Percentiles rank a stretch among this genome's conserved stretches.
Evolutionary conservation across 2,329 filamentous ascomycete species (phyloP).

Genomic region (Colletotrichum tamarilloi): DNA sequence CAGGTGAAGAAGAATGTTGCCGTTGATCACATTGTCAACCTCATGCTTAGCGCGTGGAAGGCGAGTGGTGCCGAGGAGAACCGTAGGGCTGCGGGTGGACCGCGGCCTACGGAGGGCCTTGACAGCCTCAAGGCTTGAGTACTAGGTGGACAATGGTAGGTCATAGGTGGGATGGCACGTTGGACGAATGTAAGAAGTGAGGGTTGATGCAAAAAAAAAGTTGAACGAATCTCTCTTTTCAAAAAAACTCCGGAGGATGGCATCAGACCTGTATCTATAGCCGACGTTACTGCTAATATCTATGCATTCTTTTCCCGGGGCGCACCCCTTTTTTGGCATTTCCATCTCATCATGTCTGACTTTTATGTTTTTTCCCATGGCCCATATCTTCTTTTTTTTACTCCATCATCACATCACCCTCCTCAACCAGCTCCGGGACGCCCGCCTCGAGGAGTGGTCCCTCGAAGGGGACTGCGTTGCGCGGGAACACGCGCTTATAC

Average conservation of each 20-base stretch:
- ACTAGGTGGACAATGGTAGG: not conserved
- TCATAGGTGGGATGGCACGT: not conserved
- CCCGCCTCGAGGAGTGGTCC: constrained; percentile 54
- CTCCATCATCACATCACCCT: constrained; percentile 54
- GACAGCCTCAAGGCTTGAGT: constrained; percentile 51
- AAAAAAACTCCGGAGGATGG: constrained; percentile 27
- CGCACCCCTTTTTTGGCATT: constrained; percentile 15
- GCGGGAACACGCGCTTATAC: constrained; percentile 88
- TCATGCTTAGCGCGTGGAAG: constrained; percentile 94
- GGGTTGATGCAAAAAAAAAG: not conserved
- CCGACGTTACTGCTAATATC: constrained; percentile 30
- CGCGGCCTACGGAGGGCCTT: constrained; percentile 66
- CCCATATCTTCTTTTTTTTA: constrained; percentile 35
- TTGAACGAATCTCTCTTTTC: not conserved
- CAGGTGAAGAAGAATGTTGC: constrained; percentile 95
- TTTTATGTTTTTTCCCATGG: not conserved
- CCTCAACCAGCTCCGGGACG: constrained; percentile 32
- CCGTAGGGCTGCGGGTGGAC: constrained; percentile 65
- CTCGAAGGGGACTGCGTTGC: constrained; percentile 66
- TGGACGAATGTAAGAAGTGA: not conserved
- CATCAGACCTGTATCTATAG: constrained; percentile 31
- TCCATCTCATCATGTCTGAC: constrained; percentile 34
- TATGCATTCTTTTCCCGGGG: constrained; percentile 11
- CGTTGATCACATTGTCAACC: constrained; percentile 85
- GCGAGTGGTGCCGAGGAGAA: constrained; percentile 81